phyloP scores from a whole-genome alignment of 2,329 filamentous ascomycete genomes.

The Penicillium decumbens region DNA sequence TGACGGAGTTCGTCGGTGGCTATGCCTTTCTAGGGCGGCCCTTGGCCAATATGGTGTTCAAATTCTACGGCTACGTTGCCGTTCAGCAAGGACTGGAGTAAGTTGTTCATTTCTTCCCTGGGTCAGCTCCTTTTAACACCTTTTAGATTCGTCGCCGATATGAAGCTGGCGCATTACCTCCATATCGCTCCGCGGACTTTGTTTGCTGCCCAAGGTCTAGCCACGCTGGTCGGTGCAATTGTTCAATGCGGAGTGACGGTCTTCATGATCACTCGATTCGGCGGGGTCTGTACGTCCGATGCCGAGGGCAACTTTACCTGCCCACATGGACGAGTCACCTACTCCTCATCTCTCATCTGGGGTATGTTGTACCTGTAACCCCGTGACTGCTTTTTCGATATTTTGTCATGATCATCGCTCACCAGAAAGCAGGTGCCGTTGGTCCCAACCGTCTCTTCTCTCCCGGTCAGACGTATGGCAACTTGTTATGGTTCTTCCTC shows the following conservation, averaged over 20 bases:
- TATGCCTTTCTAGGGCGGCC: conserved; percentile 47
- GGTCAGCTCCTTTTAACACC: background rate
- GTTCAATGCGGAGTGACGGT: conserved; percentile 50
- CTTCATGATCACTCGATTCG: conserved; percentile 47
- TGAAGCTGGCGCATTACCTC: conserved; percentile 56
- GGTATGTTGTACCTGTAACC: conserved; percentile 37
- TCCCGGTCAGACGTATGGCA: conserved; percentile 57
- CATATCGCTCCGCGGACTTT: conserved; percentile 47
- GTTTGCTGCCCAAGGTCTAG: conserved; percentile 50
- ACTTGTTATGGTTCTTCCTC: conserved; percentile 67
- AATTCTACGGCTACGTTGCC: conserved; percentile 65
- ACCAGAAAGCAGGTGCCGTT: conserved; percentile 47
- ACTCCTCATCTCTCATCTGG: conserved; percentile 67
- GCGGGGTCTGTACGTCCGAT: conserved; percentile 51
- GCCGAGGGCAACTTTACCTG: conserved; percentile 57
- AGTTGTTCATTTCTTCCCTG: conserved; percentile 5
- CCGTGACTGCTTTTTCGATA: background rate
- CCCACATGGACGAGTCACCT: conserved; percentile 56
- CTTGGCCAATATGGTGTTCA: conserved; percentile 59
- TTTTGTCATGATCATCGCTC: background rate
- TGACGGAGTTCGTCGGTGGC: conserved; percentile 49
- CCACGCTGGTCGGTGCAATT: conserved; percentile 47
- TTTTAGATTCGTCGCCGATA: conserved; percentile 59
- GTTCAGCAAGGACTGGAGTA: conserved; percentile 58
- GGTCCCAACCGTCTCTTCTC: conserved; percentile 66